Evolutionary conservation across 116 monocot species (phyloP).

Genomic region (Cymodocea nodosa): DNA sequence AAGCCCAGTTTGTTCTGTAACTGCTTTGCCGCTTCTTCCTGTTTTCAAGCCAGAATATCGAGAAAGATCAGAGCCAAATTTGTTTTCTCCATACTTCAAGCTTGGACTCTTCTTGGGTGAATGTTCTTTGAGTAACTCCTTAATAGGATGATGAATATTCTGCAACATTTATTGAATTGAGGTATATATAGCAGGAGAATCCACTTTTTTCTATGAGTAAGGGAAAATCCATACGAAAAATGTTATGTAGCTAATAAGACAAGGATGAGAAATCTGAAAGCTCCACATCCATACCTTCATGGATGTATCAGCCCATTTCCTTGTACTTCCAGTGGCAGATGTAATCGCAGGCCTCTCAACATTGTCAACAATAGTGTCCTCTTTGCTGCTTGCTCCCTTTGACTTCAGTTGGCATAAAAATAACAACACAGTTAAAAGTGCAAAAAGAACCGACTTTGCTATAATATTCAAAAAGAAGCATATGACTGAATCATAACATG

Average conservation of each 20-base stretch:
- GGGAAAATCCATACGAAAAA: background rate
- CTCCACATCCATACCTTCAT: constrained; percentile 8
- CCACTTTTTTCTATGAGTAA: background rate
- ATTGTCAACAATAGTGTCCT: constrained; percentile 1
- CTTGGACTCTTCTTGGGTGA: constrained; percentile 21
- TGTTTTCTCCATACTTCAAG: constrained; percentile 18
- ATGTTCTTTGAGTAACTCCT: constrained; percentile 25
- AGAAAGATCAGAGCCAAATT: constrained; percentile 27
- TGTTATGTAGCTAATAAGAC: no score
- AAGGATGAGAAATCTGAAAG: background rate
- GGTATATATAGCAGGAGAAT: background rate
- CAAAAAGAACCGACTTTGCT: background rate
- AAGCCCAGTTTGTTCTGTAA: constrained; percentile 29
- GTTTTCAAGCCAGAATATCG: constrained; percentile 28
- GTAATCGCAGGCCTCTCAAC: constrained; percentile 8
- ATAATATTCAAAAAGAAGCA: background rate
- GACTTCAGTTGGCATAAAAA: constrained; percentile 8
- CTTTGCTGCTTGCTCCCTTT: constrained; percentile 7
- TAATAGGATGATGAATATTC: constrained; percentile 41
- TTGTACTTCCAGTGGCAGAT: constrained; percentile 4
- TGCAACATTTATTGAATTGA: constrained; percentile 19
- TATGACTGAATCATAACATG: background rate
- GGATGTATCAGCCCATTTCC: constrained; percentile 13
- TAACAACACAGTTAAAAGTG: background rate
- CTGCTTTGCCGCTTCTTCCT: constrained; percentile 17